Evolutionary conservation across 2,329 filamentous ascomycete genomes (phyloP).

Genomic region (Lachnellula suecica): DNA sequence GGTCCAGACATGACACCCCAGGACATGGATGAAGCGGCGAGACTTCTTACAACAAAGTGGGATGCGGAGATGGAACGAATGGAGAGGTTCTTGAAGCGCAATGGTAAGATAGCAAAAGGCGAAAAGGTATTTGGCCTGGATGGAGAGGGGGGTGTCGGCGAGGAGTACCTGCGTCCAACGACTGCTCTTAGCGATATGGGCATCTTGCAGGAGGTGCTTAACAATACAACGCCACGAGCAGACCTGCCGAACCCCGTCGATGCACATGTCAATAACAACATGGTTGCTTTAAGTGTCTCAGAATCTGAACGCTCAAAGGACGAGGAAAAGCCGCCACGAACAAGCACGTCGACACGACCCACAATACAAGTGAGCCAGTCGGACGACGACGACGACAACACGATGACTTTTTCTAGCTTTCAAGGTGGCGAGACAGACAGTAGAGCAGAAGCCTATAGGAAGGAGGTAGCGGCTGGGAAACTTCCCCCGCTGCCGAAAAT

Average conservation of each 20-base stretch:
- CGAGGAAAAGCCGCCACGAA: neutral
- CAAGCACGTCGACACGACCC: neutral
- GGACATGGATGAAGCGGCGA: conserved; percentile 31
- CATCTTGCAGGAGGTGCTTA: conserved; percentile 33
- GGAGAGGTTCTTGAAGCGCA: conserved; percentile 30
- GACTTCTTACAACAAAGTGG: conserved; percentile 30
- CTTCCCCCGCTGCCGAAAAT: neutral
- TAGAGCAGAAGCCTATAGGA: neutral
- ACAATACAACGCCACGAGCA: conserved; percentile 31
- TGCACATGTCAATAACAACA: conserved; percentile 14
- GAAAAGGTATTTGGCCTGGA: conserved; percentile 12
- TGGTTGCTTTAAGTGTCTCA: conserved; percentile 13
- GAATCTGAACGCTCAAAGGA: neutral
- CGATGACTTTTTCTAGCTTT: neutral
- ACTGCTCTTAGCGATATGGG: conserved; percentile 31
- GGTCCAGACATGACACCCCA: conserved; percentile 30
- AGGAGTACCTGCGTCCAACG: conserved; percentile 28
- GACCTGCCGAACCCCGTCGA: conserved; percentile 31
- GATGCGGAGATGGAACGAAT: conserved; percentile 29
- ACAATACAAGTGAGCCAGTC: no score
- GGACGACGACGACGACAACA: neutral
- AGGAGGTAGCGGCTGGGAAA: neutral
- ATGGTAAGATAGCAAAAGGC: conserved; percentile 29
- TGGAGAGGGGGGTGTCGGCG: conserved; percentile 20
- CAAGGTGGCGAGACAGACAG: neutral